Evolutionary conservation across 768 basidiomycete species (phyloP).

Genomic region (Serendipita sp.): DNA sequence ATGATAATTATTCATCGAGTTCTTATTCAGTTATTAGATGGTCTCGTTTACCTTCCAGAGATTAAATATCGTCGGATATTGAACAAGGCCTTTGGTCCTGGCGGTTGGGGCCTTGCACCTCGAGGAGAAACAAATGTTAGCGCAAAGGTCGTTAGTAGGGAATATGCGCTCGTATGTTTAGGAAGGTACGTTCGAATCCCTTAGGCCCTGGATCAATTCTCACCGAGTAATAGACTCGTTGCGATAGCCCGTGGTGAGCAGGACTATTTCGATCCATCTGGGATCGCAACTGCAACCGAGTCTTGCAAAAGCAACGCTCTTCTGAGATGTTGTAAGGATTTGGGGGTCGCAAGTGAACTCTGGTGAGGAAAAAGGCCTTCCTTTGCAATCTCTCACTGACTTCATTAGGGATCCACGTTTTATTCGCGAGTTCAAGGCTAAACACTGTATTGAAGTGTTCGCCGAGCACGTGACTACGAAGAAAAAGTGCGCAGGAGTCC

Average conservation of each 20-base stretch:
- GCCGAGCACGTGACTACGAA: conserved; percentile 71
- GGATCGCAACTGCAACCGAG: conserved; percentile 86
- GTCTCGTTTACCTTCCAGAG: conserved; percentile 86
- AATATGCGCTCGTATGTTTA: conserved; percentile 86
- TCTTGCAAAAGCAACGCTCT: conserved; percentile 92
- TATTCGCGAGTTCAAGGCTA: conserved; percentile 79
- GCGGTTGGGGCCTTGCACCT: conserved; percentile 93
- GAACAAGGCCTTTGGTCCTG: conserved; percentile 89
- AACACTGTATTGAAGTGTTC: conserved; percentile 72
- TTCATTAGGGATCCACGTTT: conserved; percentile 76
- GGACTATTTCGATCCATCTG: conserved; percentile 83
- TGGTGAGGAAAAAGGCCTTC: conserved; percentile 37
- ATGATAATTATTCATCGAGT: neutral
- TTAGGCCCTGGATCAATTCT: neutral
- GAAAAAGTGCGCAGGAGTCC: conserved; percentile 56
- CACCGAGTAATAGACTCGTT: conserved; percentile 44
- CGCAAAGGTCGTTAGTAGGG: conserved; percentile 73
- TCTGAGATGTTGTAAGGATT: conserved; percentile 94
- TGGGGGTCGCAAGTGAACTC: conserved; percentile 89
- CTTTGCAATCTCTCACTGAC: neutral
- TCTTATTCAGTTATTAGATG: conserved; percentile 35
- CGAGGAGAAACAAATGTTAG: conserved; percentile 82
- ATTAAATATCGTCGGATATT: conserved; percentile 88
- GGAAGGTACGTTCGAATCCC: conserved; percentile 39
- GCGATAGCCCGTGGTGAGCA: conserved; percentile 88